phyloP scores from a whole-genome alignment of 495 filamentous ascomycete genomes.

The Penicillium pulvis region DNA sequence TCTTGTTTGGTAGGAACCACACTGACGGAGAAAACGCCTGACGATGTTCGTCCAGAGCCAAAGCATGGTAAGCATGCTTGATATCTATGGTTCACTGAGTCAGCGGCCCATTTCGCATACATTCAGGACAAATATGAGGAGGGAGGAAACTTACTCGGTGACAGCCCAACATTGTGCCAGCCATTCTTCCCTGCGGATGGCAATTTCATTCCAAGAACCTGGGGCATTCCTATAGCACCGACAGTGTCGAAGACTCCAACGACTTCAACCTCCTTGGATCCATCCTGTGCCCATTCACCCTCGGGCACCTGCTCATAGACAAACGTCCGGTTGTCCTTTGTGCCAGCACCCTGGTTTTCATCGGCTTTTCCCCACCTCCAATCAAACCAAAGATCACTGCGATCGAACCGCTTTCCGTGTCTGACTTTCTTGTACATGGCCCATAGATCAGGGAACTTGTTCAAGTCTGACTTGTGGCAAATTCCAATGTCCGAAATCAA shows the following conservation, averaged over 20 bases:
- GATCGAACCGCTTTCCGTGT: conserved; percentile 24
- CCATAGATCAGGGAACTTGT: conserved; percentile 49
- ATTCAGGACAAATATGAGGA: background rate
- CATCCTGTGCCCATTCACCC: conserved; percentile 21
- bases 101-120: background rate
- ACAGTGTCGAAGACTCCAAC: conserved; percentile 65
- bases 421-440: conserved; percentile 46
- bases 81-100: conserved; percentile 34
- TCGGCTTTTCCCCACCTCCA: conserved; percentile 27
- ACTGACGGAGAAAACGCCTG: conserved; percentile 55
- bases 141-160: conserved; percentile 21
- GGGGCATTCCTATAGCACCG: conserved; percentile 36
- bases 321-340: background rate
- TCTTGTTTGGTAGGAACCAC: conserved; percentile 47
- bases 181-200: conserved; percentile 11
- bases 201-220: conserved; percentile 23
- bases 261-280: conserved; percentile 41
- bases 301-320: conserved; percentile 1
- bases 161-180: conserved; percentile 24
- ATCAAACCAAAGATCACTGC: conserved; percentile 22
- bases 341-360: conserved; percentile 24
- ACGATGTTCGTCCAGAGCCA: conserved; percentile 59
- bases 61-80: conserved; percentile 60
- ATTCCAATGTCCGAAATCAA: conserved; percentile 55
- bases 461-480: conserved; percentile 41